These are phyloP conservation scores for Gamarada debralockiae DNA, from an alignment of 495 filamentous ascomycete genomes.

Conservation along the genomic window DNA sequence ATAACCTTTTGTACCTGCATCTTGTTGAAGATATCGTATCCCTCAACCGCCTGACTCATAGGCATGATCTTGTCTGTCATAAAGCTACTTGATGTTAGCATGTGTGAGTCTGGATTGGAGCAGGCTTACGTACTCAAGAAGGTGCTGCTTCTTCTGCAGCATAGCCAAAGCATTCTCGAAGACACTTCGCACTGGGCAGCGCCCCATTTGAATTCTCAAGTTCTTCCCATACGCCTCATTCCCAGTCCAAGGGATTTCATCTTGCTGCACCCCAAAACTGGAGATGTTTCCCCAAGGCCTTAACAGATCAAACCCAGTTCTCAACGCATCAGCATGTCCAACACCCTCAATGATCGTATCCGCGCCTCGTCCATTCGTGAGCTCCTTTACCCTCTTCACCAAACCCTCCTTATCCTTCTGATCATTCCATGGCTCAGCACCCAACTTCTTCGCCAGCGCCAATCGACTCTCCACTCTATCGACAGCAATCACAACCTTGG, in stretches of 20 bases:
- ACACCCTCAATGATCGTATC: constrained; percentile 94
- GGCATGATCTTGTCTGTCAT: constrained; percentile 95
- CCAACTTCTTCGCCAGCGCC: constrained; percentile 69
- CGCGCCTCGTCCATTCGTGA: constrained; percentile 79
- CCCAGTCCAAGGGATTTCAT: constrained; percentile 80
- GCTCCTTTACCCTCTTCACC: constrained; percentile 65
- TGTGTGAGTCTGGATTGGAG: not conserved
- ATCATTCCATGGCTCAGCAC: constrained; percentile 87
- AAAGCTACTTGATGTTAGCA: constrained; percentile 52
- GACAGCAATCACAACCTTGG: constrained; percentile 79
- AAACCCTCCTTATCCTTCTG: constrained; percentile 59
- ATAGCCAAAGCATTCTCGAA: constrained; percentile 74
- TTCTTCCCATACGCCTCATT: constrained; percentile 88
- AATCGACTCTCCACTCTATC: constrained; percentile 79
- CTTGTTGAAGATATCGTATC: constrained; percentile 86
- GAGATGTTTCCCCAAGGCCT: constrained; percentile 85
- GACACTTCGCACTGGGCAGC: constrained; percentile 84
- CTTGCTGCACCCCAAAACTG: constrained; percentile 90
- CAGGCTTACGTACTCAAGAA: constrained; percentile 62
- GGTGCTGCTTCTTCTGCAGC: constrained; percentile 76
- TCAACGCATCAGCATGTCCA: constrained; percentile 76
- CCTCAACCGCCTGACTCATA: constrained; percentile 75
- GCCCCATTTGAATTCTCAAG: constrained; percentile 84
- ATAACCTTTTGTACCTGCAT: constrained; percentile 91
- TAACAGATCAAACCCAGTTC: constrained; percentile 78